Evolutionary conservation across 805 yeast species (phyloP).

Genomic region (Saturnispora hagleri): DNA sequence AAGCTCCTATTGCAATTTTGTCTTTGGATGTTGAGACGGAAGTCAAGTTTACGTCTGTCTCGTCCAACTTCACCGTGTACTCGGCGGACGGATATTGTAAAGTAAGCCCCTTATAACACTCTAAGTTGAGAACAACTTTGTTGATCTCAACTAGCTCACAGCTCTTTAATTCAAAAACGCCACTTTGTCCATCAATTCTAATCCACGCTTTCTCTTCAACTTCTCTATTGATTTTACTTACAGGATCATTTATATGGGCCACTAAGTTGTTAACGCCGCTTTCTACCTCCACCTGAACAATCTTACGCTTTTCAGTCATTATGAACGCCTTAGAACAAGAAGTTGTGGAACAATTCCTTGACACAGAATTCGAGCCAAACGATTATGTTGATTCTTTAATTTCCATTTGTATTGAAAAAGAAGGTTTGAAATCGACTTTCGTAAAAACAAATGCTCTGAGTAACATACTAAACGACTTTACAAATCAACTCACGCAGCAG

Average conservation of each 20-base stretch:
- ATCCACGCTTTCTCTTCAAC: constrained; percentile 1
- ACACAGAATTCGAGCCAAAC: constrained; percentile 54
- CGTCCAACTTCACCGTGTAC: constrained; percentile 21
- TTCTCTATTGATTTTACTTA: not conserved
- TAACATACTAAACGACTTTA: constrained; percentile 42
- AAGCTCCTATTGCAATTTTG: constrained; percentile 3
- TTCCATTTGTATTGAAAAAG: constrained; percentile 21
- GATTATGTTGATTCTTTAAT: constrained; percentile 57
- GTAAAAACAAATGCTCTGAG: constrained; percentile 14
- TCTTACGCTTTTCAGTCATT: not conserved
- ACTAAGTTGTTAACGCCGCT: not conserved
- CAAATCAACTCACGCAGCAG: constrained; percentile 47
- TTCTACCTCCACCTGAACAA: constrained; percentile 3
- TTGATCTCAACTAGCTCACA: not conserved
- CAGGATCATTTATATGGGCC: not conserved
- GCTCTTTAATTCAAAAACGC: not conserved
- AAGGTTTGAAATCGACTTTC: constrained; percentile 1
- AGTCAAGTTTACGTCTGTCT: not conserved
- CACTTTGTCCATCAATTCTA: constrained; percentile 5
- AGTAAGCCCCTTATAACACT: not conserved
- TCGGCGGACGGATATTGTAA: not conserved
- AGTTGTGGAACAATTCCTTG: constrained; percentile 58
- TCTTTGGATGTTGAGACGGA: not conserved
- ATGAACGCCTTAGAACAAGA: constrained; percentile 16
- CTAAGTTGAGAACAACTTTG: constrained; percentile 1